Evolutionary conservation across 2,329 filamentous ascomycete genomes (phyloP).

Genomic region (Hymenoscyphus fraxineus): DNA sequence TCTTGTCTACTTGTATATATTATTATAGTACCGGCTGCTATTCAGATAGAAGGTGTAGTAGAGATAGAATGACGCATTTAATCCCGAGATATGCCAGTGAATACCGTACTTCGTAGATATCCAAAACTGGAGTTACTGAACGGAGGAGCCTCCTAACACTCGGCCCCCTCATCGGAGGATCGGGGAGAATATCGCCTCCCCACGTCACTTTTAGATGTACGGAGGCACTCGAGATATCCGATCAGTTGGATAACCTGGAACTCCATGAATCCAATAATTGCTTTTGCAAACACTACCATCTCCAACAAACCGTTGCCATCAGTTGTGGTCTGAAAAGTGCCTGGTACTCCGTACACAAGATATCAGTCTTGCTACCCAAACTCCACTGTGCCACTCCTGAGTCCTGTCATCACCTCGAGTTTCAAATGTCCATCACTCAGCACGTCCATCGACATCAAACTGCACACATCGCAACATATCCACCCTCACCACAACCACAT

Average conservation of each 20-base stretch:
- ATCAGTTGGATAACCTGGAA: not conserved
- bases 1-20: not conserved
- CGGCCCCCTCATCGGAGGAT: no score
- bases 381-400: not conserved
- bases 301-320: not conserved
- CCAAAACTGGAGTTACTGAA: no score
- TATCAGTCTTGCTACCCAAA: not conserved
- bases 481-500: not conserved
- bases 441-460: slow-evolving; percentile 4
- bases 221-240: not conserved
- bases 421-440: not conserved
- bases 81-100: no score
- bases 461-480: not conserved
- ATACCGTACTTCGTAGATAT: no score
- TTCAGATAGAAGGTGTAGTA: not conserved
- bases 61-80: no score
- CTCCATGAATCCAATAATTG: not conserved
- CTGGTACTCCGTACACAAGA: not conserved
- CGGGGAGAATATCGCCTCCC: not conserved
- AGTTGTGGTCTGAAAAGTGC: not conserved
- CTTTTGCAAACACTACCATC: not conserved
- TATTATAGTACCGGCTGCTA: not conserved
- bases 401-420: slow-evolving; percentile 3
- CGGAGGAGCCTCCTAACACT: no score
- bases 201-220: not conserved